Conservation (phyloP, 2,329 filamentous ascomycete genomes). For the Mycosphaerella arachidis region DNA sequence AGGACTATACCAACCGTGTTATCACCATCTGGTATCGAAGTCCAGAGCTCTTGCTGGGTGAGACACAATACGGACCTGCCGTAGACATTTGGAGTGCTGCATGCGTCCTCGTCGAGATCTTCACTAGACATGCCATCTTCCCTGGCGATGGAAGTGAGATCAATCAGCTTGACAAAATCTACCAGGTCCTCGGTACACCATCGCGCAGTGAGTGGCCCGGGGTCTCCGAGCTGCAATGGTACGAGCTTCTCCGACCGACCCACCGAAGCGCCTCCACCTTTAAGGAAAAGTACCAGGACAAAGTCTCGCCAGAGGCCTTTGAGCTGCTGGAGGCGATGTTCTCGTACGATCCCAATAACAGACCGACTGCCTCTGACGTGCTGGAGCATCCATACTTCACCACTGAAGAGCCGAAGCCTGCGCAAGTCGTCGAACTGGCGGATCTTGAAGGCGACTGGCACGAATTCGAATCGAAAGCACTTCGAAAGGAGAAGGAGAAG, state of each 20-base stretch:
- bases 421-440: constrained; percentile 77
- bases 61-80: constrained; percentile 83
- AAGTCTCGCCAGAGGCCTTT: constrained; percentile 73
- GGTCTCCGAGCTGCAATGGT: constrained; percentile 94
- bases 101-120: constrained; percentile 94
- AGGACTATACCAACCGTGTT: constrained; percentile 97
- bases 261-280: constrained; percentile 71
- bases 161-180: constrained; percentile 95
- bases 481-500: constrained; percentile 82
- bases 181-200: constrained; percentile 83
- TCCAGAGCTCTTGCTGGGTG: constrained; percentile 82
- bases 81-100: constrained; percentile 97
- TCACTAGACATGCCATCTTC: constrained; percentile 88
- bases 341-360: constrained; percentile 76
- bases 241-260: constrained; percentile 78
- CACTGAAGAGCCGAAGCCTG: constrained; percentile 69
- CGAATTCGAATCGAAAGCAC: constrained; percentile 94
- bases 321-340: constrained; percentile 82
- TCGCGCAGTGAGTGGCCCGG: constrained; percentile 81
- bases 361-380: constrained; percentile 79
- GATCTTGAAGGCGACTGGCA: constrained; percentile 93
- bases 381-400: constrained; percentile 86
- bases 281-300: constrained; percentile 73
- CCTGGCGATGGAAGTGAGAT: constrained; percentile 94
- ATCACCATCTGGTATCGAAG: constrained; percentile 98